phyloP scores from a whole-genome alignment of 805 yeast genomes.

The Lipomyces mesembrius region DNA sequence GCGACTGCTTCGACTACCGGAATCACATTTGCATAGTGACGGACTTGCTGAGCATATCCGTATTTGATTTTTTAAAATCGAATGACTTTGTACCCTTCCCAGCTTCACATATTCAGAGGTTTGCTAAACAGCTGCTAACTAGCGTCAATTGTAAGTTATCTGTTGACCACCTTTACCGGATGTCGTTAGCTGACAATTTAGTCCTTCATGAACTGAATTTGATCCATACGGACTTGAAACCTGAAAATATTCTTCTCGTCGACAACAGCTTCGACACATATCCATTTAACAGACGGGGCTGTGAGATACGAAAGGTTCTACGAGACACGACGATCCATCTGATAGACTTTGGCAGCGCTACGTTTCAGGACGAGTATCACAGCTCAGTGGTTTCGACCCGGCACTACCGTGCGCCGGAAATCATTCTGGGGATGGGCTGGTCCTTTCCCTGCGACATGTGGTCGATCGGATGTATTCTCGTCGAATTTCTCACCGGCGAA shows the following conservation, averaged over 20 bases:
- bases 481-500: conserved; percentile 90
- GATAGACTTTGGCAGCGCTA: conserved; percentile 97
- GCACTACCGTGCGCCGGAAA: conserved; percentile 97
- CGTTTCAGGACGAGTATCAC: conserved; percentile 92
- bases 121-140: conserved; percentile 80
- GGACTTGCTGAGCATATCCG: conserved; percentile 78
- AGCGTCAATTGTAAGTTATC: conserved; percentile 64
- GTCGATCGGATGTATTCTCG: conserved; percentile 93
- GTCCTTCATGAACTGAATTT: conserved; percentile 83
- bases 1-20: conserved; percentile 89
- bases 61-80: conserved; percentile 86
- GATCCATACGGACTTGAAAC: conserved; percentile 95
- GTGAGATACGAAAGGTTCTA: conserved; percentile 52
- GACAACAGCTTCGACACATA: conserved; percentile 55
- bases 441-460: conserved; percentile 95
- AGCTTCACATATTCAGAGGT: conserved; percentile 87
- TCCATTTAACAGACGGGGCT: conserved; percentile 45
- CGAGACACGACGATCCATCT: conserved; percentile 81
- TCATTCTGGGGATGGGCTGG: conserved; percentile 94
- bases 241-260: conserved; percentile 83
- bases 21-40: conserved; percentile 95
- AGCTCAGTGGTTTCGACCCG: conserved; percentile 90
- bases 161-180: background rate
- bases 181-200: background rate
- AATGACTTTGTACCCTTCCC: conserved; percentile 91